Evolutionary conservation across 768 basidiomycete genomes (phyloP), one percentile per base, ranked within the genome.

Genomic region (Kwoniella sp.): DNA sequence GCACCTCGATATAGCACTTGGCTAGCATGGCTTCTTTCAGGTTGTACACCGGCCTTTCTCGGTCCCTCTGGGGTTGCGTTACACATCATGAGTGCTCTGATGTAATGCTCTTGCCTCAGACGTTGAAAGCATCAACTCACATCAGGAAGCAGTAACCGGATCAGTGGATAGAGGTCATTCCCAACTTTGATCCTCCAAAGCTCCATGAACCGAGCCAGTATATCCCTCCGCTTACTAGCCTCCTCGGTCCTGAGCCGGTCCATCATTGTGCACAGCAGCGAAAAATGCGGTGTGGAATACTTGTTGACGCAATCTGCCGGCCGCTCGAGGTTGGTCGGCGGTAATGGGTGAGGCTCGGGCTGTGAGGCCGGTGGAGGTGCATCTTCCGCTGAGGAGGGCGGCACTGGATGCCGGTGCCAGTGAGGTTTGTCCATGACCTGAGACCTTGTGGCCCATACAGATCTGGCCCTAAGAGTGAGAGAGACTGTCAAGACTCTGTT

Each of bases 21-120:
- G 93, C 94, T 2, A 99, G 83, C 76, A 90, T 91, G 82, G 90
- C 90, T 83, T 99, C 96, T 79, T 99, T 99, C 70, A 96, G 81
- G 15, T 93, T 91, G 79, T 98, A 99, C 0, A 93, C 88, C 0
- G 91, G 86, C 58, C 96, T 87, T 67, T 97, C 92, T 34, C 89
- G 86, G 78, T 98, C 96, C 86, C 96, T 91, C 93, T 98, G 79
- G 23, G 63, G 15, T 55, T 17, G 26, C 37, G 20, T 7, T 13
- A 37, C 13, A 53, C 60, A 12, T 17, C 13, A 50, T 13, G 3
- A 17, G 41, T 23, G 45, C 11, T 26, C 37, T n/a, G n/a, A 20
- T 55, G 20, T 37, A 17, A 53, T 52, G 48, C 4, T 4, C 20
- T n/a, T n/a, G 48, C 13, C 48, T 26, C 20, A 5, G 48, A 50